These are phyloP conservation scores for Arxiozyma heterogenica DNA, from an alignment of 1,139 yeast genomes.

Conservation along the genomic window DNA sequence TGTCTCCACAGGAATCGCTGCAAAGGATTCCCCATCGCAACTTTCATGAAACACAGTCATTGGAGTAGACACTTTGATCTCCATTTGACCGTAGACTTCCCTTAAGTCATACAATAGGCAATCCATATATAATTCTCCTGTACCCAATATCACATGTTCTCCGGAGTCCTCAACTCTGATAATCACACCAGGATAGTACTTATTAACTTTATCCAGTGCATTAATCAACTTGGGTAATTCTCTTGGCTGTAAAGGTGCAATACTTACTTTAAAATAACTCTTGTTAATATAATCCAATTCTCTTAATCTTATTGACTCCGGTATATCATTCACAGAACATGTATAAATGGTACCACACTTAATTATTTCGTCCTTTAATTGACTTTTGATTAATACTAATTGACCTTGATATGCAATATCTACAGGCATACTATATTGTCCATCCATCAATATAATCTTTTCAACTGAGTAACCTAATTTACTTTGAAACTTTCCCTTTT, in stretches of 20 bases:
- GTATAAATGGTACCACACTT: slow-evolving; percentile 53
- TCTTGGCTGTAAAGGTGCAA: slow-evolving; percentile 73
- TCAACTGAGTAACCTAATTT: slow-evolving; percentile 33
- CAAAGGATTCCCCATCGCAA: slow-evolving; percentile 54
- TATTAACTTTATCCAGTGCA: slow-evolving; percentile 54
- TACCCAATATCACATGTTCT: slow-evolving; percentile 69
- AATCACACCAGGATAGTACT: slow-evolving; percentile 55
- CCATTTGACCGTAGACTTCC: slow-evolving; percentile 47
- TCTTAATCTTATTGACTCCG: neutral
- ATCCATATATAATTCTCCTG: slow-evolving; percentile 86
- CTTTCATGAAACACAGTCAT: slow-evolving; percentile 76
- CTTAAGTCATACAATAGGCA: slow-evolving; percentile 74
- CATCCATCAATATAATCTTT: slow-evolving; percentile 47
- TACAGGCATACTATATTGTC: slow-evolving; percentile 57
- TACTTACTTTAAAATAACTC: slow-evolving; percentile 70
- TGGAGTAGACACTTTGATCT: slow-evolving; percentile 79
- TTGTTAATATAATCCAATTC: slow-evolving; percentile 32
- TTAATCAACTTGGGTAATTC: slow-evolving; percentile 66
- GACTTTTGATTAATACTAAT: slow-evolving; percentile 57
- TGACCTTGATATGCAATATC: slow-evolving; percentile 53
- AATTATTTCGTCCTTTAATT: slow-evolving; percentile 40
- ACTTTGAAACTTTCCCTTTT: slow-evolving; percentile 44
- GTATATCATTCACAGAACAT: slow-evolving; percentile 1
- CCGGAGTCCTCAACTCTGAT: slow-evolving; percentile 82
- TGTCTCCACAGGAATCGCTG: slow-evolving; percentile 53